Conservation (phyloP, 2,329 filamentous ascomycete species). For the Phaeosphaeriaceae sp. region DNA sequence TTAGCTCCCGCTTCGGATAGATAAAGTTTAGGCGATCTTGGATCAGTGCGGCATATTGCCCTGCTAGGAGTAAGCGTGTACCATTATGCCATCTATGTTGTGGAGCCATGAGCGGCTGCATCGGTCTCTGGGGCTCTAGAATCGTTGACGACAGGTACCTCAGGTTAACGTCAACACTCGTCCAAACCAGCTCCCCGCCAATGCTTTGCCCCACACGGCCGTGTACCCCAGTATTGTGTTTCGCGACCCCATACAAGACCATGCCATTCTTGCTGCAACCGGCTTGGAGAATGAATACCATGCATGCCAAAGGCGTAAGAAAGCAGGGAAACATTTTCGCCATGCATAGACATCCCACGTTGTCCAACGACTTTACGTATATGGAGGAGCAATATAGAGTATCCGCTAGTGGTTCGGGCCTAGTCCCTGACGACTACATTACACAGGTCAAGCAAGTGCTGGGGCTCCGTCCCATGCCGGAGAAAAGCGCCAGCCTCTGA, state of each 20-base stretch:
- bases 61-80: slow-evolving; percentile 13
- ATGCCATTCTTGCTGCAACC: slow-evolving; percentile 16
- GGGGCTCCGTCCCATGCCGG: neutral
- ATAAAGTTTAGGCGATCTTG: slow-evolving; percentile 36
- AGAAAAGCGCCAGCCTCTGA: neutral
- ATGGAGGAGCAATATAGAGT: slow-evolving; percentile 4
- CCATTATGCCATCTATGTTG: slow-evolving; percentile 19
- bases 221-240: slow-evolving; percentile 6
- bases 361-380: slow-evolving; percentile 4
- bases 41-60: slow-evolving; percentile 25
- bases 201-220: slow-evolving; percentile 21
- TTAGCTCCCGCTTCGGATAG: slow-evolving; percentile 44
- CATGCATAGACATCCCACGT: slow-evolving; percentile 28
- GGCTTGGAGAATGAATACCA: slow-evolving; percentile 11
- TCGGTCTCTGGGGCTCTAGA: slow-evolving; percentile 16
- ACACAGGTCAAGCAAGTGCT: slow-evolving; percentile 1
- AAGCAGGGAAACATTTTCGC: slow-evolving; percentile 20
- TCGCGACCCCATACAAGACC: slow-evolving; percentile 23
- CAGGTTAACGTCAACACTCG: slow-evolving; percentile 34
- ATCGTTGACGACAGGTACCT: slow-evolving; percentile 36
- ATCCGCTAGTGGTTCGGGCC: slow-evolving; percentile 23
- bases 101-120: slow-evolving; percentile 16
- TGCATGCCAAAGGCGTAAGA: slow-evolving; percentile 17
- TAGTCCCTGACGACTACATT: slow-evolving; percentile 30
- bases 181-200: slow-evolving; percentile 21